phyloP scores from a whole-genome alignment of 1,139 yeast genomes.

The Citeromyces siamensis region DNA sequence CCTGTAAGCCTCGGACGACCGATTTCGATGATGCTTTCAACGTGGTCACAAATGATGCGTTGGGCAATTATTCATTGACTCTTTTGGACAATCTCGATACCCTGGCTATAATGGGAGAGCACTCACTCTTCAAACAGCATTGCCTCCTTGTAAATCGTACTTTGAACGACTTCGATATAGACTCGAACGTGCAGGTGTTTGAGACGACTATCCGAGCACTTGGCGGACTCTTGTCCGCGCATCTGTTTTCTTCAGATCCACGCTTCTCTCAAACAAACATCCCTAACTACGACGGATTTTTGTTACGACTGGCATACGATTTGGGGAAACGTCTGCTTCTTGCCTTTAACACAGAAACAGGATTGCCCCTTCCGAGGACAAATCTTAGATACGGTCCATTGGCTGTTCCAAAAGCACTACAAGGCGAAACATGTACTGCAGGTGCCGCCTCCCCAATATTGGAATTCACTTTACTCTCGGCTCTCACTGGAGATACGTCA shows the following conservation, averaged over 20 bases:
- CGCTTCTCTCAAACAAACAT: slow-evolving; percentile 27
- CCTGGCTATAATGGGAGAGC: slow-evolving; percentile 58
- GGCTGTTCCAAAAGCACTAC: slow-evolving; percentile 27
- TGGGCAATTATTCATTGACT: slow-evolving; percentile 76
- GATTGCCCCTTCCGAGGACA: slow-evolving; percentile 64
- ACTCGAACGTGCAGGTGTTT: slow-evolving; percentile 74
- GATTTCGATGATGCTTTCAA: slow-evolving; percentile 41
- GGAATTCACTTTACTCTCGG: slow-evolving; percentile 65
- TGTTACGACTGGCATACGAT: slow-evolving; percentile 57
- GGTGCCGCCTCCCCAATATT: slow-evolving; percentile 79
- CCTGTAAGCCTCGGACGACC: slow-evolving; percentile 45
- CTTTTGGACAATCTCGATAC: slow-evolving; percentile 73
- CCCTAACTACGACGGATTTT: slow-evolving; percentile 50
- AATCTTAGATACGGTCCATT: slow-evolving; percentile 43
- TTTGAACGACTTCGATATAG: slow-evolving; percentile 37
- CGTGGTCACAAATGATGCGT: slow-evolving; percentile 62
- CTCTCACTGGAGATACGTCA: slow-evolving; percentile 58
- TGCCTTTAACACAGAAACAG: slow-evolving; percentile 48
- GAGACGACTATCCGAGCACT: slow-evolving; percentile 72
- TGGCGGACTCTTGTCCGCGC: slow-evolving; percentile 73
- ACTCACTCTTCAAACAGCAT: slow-evolving; percentile 35
- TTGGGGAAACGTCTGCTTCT: slow-evolving; percentile 56
- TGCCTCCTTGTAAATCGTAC: slow-evolving; percentile 32
- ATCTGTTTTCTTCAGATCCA: slow-evolving; percentile 56
- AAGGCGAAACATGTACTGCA: slow-evolving; percentile 67